Conservation (phyloP, 2,329 filamentous ascomycete species). For the Nothopassalora personata region DNA sequence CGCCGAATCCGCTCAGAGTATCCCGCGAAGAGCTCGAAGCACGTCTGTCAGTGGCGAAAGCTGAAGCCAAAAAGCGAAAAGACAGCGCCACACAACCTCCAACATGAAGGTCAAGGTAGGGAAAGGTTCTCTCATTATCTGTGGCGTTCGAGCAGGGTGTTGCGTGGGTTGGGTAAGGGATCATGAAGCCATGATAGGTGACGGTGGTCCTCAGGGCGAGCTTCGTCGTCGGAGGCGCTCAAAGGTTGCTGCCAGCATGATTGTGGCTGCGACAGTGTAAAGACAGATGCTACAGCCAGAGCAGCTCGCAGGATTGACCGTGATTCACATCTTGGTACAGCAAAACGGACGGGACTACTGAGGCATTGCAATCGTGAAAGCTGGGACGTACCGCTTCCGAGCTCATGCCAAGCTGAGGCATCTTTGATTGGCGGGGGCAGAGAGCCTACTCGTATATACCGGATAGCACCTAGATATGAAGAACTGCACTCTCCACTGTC, state of each 20-base stretch:
- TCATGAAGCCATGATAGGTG: background rate
- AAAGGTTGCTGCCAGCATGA: background rate
- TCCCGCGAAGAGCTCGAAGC: conserved; percentile 1
- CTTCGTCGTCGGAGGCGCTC: background rate
- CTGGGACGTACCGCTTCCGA: too few relatives aligned
- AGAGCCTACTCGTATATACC: too few relatives aligned
- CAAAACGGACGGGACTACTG: too few relatives aligned
- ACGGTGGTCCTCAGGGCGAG: background rate
- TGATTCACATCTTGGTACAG: too few relatives aligned
- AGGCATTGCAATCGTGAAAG: too few relatives aligned
- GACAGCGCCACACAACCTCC: background rate
- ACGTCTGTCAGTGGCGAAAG: conserved; percentile 1
- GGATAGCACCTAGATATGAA: too few relatives aligned
- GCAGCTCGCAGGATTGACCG: too few relatives aligned
- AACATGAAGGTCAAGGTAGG: background rate
- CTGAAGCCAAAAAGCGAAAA: background rate
- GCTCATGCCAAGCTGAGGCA: too few relatives aligned
- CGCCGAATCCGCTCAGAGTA: background rate
- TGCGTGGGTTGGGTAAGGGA: background rate
- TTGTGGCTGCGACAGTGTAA: background rate
- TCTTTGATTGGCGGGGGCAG: too few relatives aligned
- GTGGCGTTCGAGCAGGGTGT: background rate
- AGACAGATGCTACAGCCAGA: background rate
- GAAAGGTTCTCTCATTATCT: background rate
- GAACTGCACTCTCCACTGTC: too few relatives aligned